Base-by-base conservation (phyloP, 2,329 filamentous ascomycete species). In the Aspergillaceae sp. region DNA sequence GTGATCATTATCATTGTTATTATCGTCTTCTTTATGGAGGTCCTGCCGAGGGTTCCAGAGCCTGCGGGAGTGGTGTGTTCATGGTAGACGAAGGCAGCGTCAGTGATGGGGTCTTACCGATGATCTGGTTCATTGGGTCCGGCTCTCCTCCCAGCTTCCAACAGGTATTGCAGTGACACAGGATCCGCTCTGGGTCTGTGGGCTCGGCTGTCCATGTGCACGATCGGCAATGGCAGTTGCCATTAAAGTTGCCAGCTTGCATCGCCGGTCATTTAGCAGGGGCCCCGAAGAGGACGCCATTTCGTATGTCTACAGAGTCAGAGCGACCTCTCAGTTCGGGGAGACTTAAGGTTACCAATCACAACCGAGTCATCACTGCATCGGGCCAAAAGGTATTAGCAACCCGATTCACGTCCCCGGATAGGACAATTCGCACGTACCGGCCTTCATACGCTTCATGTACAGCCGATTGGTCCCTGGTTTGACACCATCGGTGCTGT, bases 111-210 rank as follows among this genome's bases (percentile, higher is more conserved):
- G 11, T 8, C 36, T 27, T 28, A 19, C 26, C 11, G 26, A 38
- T 38, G 19, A 38, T 41, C 34, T 29, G 36, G 29, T 40, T 10
- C 36, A 42, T 46, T 10, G 44, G 42, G 29, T 34, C 37, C 1
- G 38, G 44, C 29, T 38, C 44, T 7, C 44, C 41, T 7, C 46
- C 37, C 7, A 48, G 46, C 11, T 48, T 38, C 10, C 42, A 27
- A 34, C 46, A 48, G 34, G 42, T 48, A 6, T 48, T 33, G 38
- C 46, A 48, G 19, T 48, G 42, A 9, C 40, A 48, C 19, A 48
- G 42, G 19, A 44, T 48, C 26, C 44, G 42, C 19, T 41, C 29
- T n/a, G 11, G 42, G 6, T 42, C 44, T 4, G 30, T 45, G 33
- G 44, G 44, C 32, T 48, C 46, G 3, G 42, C 46, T 8, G 46